Evolutionary conservation across 352 stramenopile species (phyloP), one percentile per base, ranked within the genome.

Genomic region (Pythium coloratum): DNA sequence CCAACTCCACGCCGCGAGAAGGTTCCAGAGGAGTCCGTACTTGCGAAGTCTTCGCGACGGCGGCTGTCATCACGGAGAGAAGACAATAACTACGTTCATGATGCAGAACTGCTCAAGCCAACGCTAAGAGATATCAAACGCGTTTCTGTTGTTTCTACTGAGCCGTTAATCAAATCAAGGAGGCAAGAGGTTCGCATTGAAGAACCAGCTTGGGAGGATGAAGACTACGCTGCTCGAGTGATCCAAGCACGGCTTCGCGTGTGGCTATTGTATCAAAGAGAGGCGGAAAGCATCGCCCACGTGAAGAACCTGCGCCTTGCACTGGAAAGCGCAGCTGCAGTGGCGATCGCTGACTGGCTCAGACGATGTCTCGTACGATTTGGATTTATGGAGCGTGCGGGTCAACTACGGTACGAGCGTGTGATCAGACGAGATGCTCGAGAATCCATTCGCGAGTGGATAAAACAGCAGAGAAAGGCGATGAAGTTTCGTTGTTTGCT

Each of bases 321-420:
- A 34, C 61, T 73, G 5, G 47, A 68, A 18, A 9, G 26, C 18
- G 66, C 51, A 13, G 59, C 66, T 12, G 66, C 44, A n/a, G 14
- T 16, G 12, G 54, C 59, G 40, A 72, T 72, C 26, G 10, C 12
- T 6, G 59, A 60, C 3, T 67, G 59, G 66, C 10, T 64, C n/a
- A 26, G 6, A 8, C 59, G 54, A 3, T 61, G 54, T 3, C 16
- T 20, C 1, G 7, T 9, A 13, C 59, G 66, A 1, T 49, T 18
- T 2, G 12, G 14, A 3, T 46, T 67, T 5, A 0, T 36, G 2
- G 7, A 58, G n/a, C 26, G 34, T 6, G 32, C 38, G 0, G 36
- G 10, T 6, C 26, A n/a, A 28, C 26, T 53, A 28, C 38, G 36
- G 8, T 32, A 40, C 16, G 26, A 63, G 4, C 56, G 56, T 32